Base-by-base conservation (phyloP, 345 rosid genomes). In the Rubroshorea leprosula region DNA sequence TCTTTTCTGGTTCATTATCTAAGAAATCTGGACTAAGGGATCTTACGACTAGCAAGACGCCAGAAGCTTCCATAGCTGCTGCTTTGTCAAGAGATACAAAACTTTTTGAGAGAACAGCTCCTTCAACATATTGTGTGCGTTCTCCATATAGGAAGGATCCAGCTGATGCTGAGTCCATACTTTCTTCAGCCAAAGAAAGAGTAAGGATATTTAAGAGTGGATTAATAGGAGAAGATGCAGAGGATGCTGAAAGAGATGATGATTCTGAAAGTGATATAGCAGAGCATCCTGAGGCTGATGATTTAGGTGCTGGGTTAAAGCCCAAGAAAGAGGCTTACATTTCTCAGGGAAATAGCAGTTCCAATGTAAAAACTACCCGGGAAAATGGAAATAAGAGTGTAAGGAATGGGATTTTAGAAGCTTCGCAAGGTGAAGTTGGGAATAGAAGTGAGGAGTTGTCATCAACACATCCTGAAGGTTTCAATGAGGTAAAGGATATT, bases 11-110 rank as follows among this genome's bases (percentile, higher is more conserved):
- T 15, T 54, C 17, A 47, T 64, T 57, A 61, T 65, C 15, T 50
- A 17, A 90, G 97, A 87, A 80, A 77, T 90, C 87, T 68, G 97
- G 96, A 56, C 74, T 90, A 67, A 79, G 97, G 71, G 96, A 90
- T 80, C 84, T 90, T 66, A 78, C 93, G 16, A 81, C 93, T 1
- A 90, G 97, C 76, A 87, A 82, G 81, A 90, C 93, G 46, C 97
- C 96, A n/a, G 96, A 90, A 82, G 96, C 97, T 44, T 90, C 96
- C 11, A 82, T 90, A 63, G 80, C 93, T 71, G 97, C 93, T 80
- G 96, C 97, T 17, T 71, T 90, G 80, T 87, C 97, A 27, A 85
- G 97, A 38, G 96, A 90, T 69, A 71, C 93, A 50, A 90, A 90
- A 71, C 87, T 90, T 48, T 90, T 90, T 41, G 93, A 87, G 80